Percentiles rank a stretch among this genome's conserved stretches.
These are phyloP conservation scores for Hirsutella minnesotensis DNA, from an alignment of 2,329 filamentous ascomycete species.

Conservation along the genomic window DNA sequence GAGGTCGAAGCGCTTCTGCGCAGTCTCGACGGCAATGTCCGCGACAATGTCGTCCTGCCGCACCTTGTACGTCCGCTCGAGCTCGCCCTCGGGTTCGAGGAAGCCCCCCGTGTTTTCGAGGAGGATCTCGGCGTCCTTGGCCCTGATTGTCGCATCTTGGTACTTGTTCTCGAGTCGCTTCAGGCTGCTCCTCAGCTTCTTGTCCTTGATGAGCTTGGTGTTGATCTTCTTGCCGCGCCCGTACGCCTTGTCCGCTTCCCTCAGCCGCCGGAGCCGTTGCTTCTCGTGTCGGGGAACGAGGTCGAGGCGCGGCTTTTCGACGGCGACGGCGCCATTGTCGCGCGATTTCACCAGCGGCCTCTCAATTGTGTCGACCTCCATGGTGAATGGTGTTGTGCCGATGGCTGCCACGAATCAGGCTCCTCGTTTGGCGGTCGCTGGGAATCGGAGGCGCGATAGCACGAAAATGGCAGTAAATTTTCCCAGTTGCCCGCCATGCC, in stretches of 20 bases:
- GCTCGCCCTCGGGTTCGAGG: slow-evolving; percentile 73
- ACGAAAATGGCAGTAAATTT: neutral
- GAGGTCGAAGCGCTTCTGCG: slow-evolving; percentile 86
- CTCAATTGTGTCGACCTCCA: slow-evolving; percentile 25
- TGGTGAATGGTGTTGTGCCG: slow-evolving; percentile 11
- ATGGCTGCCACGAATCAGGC: too few relatives aligned
- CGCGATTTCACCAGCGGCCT: slow-evolving; percentile 23
- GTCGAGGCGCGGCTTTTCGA: slow-evolving; percentile 37
- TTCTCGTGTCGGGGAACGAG: slow-evolving; percentile 39
- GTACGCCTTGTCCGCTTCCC: slow-evolving; percentile 63
- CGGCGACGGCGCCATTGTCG: slow-evolving; percentile 40
- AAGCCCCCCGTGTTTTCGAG: slow-evolving; percentile 80
- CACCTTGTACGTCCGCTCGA: slow-evolving; percentile 88
- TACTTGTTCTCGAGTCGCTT: slow-evolving; percentile 72
- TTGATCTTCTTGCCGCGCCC: slow-evolving; percentile 71
- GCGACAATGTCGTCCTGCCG: slow-evolving; percentile 74
- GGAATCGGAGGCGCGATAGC: slow-evolving; percentile 3
- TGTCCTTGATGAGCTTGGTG: slow-evolving; percentile 66
- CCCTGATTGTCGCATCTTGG: slow-evolving; percentile 66
- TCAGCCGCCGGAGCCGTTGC: slow-evolving; percentile 37
- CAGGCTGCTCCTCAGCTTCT: slow-evolving; percentile 76
- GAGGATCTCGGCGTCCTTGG: slow-evolving; percentile 91
- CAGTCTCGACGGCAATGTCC: slow-evolving; percentile 68
- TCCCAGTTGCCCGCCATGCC: neutral
- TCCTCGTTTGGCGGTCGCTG: slow-evolving; percentile 4